phyloP scores from a whole-genome alignment of 1,284 basidiomycete genomes.

The Leccinum griseonigrum region DNA sequence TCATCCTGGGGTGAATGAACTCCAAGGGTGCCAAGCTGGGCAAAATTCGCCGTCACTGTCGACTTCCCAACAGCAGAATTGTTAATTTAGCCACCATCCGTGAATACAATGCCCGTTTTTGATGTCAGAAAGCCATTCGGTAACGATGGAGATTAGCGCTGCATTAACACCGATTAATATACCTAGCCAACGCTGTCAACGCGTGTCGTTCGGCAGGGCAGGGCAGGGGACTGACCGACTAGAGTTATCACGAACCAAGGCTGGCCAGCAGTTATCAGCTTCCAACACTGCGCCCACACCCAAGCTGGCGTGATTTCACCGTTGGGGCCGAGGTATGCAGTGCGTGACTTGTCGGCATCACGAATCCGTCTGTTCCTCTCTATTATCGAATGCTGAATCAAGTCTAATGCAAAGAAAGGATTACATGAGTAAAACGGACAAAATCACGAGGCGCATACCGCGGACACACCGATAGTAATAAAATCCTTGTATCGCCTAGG shows the following conservation, averaged over 20 bases:
- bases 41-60: conserved; percentile 84
- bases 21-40: conserved; percentile 94
- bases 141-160: conserved; percentile 92
- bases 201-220: background rate
- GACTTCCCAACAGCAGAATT: conserved; percentile 98
- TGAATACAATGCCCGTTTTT: conserved; percentile 97
- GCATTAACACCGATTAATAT: conserved; percentile 91
- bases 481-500: conserved; percentile 82
- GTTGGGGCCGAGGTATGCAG: conserved; percentile 49
- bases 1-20: conserved; percentile 66
- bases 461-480: conserved; percentile 65
- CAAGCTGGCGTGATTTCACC: conserved; percentile 52
- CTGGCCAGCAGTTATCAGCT: conserved; percentile 62
- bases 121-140: conserved; percentile 97
- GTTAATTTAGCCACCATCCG: conserved; percentile 98
- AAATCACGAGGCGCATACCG: conserved; percentile 13
- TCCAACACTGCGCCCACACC: conserved; percentile 64
- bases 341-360: conserved; percentile 48
- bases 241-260: conserved; percentile 81
- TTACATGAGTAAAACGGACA: conserved; percentile 10
- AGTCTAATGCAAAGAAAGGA: conserved; percentile 50
- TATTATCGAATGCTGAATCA: conserved; percentile 92
- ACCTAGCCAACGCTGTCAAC: conserved; percentile 48
- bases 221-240: conserved; percentile 63
- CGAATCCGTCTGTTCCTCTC: conserved; percentile 78